Percentiles rank a stretch among this genome's conserved stretches.
Conservation (phyloP, 2,329 filamentous ascomycete species). For the Sporothrix curviconia region DNA sequence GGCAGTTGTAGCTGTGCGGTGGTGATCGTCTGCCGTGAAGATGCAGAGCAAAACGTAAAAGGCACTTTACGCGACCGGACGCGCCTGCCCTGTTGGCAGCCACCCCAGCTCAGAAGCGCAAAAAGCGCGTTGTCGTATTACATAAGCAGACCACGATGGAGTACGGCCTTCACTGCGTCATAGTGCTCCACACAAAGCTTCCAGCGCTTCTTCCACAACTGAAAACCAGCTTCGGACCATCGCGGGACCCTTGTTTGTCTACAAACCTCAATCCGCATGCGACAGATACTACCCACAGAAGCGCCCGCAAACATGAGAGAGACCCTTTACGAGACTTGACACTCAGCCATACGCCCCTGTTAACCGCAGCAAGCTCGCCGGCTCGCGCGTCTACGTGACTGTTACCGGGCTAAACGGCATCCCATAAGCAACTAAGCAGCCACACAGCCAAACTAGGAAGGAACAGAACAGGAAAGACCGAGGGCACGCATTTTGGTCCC, state of each 20-base stretch:
- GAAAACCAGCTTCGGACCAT: neutral
- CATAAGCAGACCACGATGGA: too few relatives aligned
- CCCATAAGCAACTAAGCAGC: neutral
- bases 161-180: constrained; percentile 6
- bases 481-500: neutral
- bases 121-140: neutral
- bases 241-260: neutral
- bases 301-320: too few relatives aligned
- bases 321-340: too few relatives aligned
- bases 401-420: neutral
- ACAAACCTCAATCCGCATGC: neutral
- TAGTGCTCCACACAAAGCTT: constrained; percentile 5
- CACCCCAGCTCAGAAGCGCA: neutral
- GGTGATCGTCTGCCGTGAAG: neutral
- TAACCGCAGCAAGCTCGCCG: too few relatives aligned
- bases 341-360: too few relatives aligned
- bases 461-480: neutral
- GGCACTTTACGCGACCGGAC: constrained; percentile 12
- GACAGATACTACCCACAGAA: too few relatives aligned
- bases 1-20: too few relatives aligned
- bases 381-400: neutral
- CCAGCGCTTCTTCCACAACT: neutral
- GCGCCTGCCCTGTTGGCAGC: neutral
- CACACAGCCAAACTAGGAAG: too few relatives aligned
- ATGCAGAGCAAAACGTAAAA: neutral